Conservation (phyloP, 2,329 filamentous ascomycete species). For the Nothophaeocryptopus gaeumannii region DNA sequence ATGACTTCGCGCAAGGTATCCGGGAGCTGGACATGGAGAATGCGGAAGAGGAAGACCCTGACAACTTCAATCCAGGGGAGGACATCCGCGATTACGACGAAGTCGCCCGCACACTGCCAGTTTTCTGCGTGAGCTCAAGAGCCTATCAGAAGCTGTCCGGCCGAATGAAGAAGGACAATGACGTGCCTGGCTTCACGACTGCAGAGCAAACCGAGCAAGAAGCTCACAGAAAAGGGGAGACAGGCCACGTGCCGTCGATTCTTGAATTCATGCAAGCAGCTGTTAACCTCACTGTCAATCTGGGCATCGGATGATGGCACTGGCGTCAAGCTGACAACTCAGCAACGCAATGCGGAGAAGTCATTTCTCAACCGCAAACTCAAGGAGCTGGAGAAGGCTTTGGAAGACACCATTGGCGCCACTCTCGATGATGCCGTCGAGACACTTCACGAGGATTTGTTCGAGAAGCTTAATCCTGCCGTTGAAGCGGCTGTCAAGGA, state of each 20-base stretch:
- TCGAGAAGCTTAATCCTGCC: constrained; percentile 43
- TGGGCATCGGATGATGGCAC: constrained; percentile 49
- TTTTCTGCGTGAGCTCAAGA: constrained; percentile 63
- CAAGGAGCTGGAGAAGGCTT: constrained; percentile 40
- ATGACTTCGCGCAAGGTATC: constrained; percentile 60
- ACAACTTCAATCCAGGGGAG: constrained; percentile 54
- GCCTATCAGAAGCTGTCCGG: constrained; percentile 63
- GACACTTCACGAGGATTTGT: constrained; percentile 47
- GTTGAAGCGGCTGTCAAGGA: constrained; percentile 40
- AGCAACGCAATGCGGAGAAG: constrained; percentile 40
- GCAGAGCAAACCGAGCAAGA: constrained; percentile 55
- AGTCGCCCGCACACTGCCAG: constrained; percentile 55
- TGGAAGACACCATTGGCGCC: constrained; percentile 42
- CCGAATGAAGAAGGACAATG: constrained; percentile 52
- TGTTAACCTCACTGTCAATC: constrained; percentile 53
- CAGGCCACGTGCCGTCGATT: constrained; percentile 48
- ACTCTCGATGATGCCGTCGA: constrained; percentile 42
- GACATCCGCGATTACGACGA: constrained; percentile 58
- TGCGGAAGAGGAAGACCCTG: constrained; percentile 53
- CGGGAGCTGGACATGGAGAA: constrained; percentile 59
- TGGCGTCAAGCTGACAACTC: constrained; percentile 40
- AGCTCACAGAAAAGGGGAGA: constrained; percentile 53
- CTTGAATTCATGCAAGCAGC: constrained; percentile 50
- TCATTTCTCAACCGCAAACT: constrained; percentile 41
- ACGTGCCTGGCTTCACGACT: constrained; percentile 52